Conservation (phyloP, 176 grass and related monocot genomes). For the Hordeum marinum region DNA sequence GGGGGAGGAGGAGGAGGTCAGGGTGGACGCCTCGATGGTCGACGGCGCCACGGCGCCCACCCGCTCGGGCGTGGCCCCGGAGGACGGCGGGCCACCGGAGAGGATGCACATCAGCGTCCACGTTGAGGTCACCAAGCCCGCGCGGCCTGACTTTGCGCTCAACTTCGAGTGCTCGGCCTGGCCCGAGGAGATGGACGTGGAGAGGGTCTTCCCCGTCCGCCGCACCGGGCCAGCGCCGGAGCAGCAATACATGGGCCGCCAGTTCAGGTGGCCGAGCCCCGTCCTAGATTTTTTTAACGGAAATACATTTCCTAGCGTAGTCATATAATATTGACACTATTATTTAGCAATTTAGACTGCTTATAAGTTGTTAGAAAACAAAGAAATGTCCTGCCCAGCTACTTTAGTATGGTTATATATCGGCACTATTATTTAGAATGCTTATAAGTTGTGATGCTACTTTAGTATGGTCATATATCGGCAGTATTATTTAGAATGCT, state of each 20-base stretch:
- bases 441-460: too few species aligned
- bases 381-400: too few species aligned
- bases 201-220: constrained; percentile 51
- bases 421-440: too few species aligned
- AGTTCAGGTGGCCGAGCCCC: constrained; percentile 65
- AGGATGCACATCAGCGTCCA: constrained; percentile 70
- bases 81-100: background rate
- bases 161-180: constrained; percentile 73
- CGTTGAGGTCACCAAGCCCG: constrained; percentile 53
- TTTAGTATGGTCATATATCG: too few species aligned
- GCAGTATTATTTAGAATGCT: too few species aligned
- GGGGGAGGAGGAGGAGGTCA: constrained; percentile 42
- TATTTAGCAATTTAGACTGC: too few species aligned
- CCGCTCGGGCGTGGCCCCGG: constrained; percentile 22
- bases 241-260: constrained; percentile 50
- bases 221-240: background rate
- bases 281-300: too few species aligned
- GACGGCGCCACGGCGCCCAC: constrained; percentile 51
- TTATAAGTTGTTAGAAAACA: too few species aligned
- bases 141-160: constrained; percentile 28
- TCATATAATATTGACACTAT: too few species aligned
- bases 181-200: constrained; percentile 71
- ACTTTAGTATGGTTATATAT: too few species aligned
- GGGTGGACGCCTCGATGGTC: constrained; percentile 67
- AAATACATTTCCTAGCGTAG: too few species aligned